phyloP scores from a whole-genome alignment of 2,329 filamentous ascomycete species.

The Lecanoromycetidae sp. region DNA sequence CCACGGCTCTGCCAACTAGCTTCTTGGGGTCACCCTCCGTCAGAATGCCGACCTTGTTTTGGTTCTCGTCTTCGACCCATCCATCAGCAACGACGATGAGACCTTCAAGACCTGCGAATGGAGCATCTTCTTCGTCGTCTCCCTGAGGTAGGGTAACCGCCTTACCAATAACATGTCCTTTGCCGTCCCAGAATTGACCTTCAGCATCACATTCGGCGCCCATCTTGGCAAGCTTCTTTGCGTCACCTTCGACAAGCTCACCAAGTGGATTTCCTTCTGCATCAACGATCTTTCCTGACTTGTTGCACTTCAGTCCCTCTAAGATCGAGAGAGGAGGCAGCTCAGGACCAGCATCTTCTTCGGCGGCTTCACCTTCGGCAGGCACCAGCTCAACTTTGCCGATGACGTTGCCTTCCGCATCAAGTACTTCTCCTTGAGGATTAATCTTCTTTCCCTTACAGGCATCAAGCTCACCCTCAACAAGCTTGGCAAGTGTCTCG shows the following conservation, averaged over 20 bases:
- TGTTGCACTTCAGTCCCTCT: slow-evolving; percentile 33
- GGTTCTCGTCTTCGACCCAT: slow-evolving; percentile 38
- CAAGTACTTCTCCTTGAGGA: slow-evolving; percentile 33
- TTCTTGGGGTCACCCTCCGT: slow-evolving; percentile 49
- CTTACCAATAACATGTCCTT: slow-evolving; percentile 51
- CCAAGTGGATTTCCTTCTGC: slow-evolving; percentile 39
- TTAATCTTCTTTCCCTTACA: slow-evolving; percentile 27
- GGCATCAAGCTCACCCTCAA: slow-evolving; percentile 23
- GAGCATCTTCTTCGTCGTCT: slow-evolving; percentile 30
- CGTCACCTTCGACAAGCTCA: slow-evolving; percentile 48
- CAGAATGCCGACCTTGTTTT: slow-evolving; percentile 38
- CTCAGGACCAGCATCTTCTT: slow-evolving; percentile 22
- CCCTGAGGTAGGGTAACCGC: slow-evolving; percentile 36
- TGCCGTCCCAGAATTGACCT: slow-evolving; percentile 52
- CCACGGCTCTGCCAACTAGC: slow-evolving; percentile 46
- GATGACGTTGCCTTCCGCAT: slow-evolving; percentile 37
- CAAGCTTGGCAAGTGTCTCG: slow-evolving; percentile 24
- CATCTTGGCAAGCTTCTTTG: slow-evolving; percentile 44
- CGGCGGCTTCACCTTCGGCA: slow-evolving; percentile 22
- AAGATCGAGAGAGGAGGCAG: slow-evolving; percentile 27
- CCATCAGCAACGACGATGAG: slow-evolving; percentile 37
- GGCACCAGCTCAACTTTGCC: slow-evolving; percentile 29
- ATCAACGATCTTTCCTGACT: slow-evolving; percentile 33
- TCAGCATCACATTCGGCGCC: slow-evolving; percentile 40
- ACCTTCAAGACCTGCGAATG: slow-evolving; percentile 35